Base-by-base conservation (phyloP, 345 rosid genomes). In the Hevea brasiliensis region DNA sequence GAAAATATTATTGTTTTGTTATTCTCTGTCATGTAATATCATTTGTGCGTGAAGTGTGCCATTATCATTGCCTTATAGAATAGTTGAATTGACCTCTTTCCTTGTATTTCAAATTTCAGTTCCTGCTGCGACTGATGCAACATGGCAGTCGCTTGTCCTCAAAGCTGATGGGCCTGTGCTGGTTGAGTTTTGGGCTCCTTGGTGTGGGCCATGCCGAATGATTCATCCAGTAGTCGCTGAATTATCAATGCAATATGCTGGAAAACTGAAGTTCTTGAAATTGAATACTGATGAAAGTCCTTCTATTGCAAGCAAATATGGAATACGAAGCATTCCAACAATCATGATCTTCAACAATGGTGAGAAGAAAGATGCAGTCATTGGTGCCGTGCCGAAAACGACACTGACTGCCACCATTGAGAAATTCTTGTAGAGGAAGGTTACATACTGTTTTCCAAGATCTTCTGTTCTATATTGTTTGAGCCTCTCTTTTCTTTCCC, bases 121-220 rank as follows among this genome's bases (percentile, higher is more conserved):
- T 27, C 68, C 73, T 6, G 53, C 65, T 45, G 87, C 87, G 7
- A 78, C 79, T 29, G 92, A 90, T 67, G 68, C 71, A 73, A 82
- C 85, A 64, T 90, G 96, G 96, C 82, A 89, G 53, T 85, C 91
- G 14, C 80, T 79, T 40, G 91, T 90, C 62, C 87, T 90, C 5
- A 80, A 87, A 44, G 81, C 90, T 20, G 85, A 85, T 44, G 47
- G 68, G 2, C 89, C 96, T 0, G 93, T 90, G 8, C 27, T 90
- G 55, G 90, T 90, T 42, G 93, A 89, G 23, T 86, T 90, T 67
- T 89, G 92, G 93, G 96, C 93, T 21, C 93, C 96, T 0, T 90
- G 96, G 93, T 90, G 96, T 45, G 96, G 96, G 9, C 96, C 96
- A 2, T 90, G 96, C 83, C 85, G 89, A 60, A 81, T 90, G 87